These are phyloP conservation scores for Arthrobotrys sphaeroides DNA, from an alignment of 2,329 filamentous ascomycete genomes.

Conservation along the genomic window DNA sequence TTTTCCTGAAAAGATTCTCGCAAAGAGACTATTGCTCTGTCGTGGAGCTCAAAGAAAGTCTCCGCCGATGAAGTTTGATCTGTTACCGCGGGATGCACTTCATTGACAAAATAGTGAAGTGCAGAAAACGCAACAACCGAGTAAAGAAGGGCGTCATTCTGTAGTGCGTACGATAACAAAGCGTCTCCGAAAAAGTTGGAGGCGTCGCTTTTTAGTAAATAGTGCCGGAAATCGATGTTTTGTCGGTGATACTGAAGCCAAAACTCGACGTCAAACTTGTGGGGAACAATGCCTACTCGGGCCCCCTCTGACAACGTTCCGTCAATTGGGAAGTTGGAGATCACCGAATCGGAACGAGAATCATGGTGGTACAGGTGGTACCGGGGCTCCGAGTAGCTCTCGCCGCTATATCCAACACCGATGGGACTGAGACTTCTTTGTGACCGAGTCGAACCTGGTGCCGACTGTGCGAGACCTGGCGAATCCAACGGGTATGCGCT, in stretches of 20 bases:
- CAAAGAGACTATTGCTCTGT: slow-evolving; percentile 81
- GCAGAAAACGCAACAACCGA: slow-evolving; percentile 87
- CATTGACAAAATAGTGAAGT: slow-evolving; percentile 80
- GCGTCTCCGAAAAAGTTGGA: slow-evolving; percentile 77
- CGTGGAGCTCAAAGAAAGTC: slow-evolving; percentile 88
- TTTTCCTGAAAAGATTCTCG: slow-evolving; percentile 75
- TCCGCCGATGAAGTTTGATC: slow-evolving; percentile 64
- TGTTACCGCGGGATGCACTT: slow-evolving; percentile 70
- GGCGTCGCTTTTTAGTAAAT: slow-evolving; percentile 76
- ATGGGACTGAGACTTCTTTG: slow-evolving; percentile 44
- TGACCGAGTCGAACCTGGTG: slow-evolving; percentile 35
- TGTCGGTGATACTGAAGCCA: slow-evolving; percentile 82
- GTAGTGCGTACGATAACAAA: slow-evolving; percentile 76
- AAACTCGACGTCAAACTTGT: slow-evolving; percentile 76
- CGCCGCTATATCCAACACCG: slow-evolving; percentile 16
- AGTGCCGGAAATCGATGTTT: slow-evolving; percentile 82
- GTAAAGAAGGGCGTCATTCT: slow-evolving; percentile 83
- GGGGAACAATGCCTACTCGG: slow-evolving; percentile 59
- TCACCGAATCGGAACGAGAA: slow-evolving; percentile 27
- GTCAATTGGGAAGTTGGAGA: background rate
- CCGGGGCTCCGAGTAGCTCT: slow-evolving; percentile 29
- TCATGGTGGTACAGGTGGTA: slow-evolving; percentile 31
- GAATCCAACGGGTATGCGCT: slow-evolving; percentile 60
- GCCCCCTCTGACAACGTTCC: slow-evolving; percentile 64
- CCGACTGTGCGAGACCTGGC: slow-evolving; percentile 45